Evolutionary conservation across 2,329 filamentous ascomycete genomes (phyloP), one percentile per base, ranked within the genome.

Genomic region (Cryphonectria japonica): DNA sequence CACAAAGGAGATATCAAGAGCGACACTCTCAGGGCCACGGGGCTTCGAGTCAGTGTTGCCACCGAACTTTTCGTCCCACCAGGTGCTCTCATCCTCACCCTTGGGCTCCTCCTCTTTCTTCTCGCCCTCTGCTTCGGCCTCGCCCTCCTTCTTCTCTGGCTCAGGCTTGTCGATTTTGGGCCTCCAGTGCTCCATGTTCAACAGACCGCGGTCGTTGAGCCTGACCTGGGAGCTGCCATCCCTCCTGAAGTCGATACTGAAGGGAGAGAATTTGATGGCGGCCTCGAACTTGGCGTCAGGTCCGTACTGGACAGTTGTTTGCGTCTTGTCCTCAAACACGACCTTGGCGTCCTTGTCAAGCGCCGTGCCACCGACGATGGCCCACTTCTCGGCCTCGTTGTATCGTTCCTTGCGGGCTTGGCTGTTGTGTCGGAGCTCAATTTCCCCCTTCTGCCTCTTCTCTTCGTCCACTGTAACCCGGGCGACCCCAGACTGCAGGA

Each of bases 21-120:
- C 94, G 61, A 99, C 86, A 78, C 95, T 96, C 82, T 99, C 96
- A 0, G 96, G 96, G 1, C 96, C 96, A 77, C 91, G 90, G n/a
- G 96, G 95, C 82, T 99, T 99, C 6, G 91, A 89, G 80, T 99
- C 96, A 0, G 95, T 98, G 80, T 96, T 97, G 73, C 95, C 95
- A 74, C 95, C 95, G 80, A 99, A 99, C 0, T 88, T 89, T 83
- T 99, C 96, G 8, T 99, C 96, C 96, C 96, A 99, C 94, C 94
- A 98, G 3, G 95, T 98, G 82, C 91, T 92, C 79, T 98, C 93
- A 75, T 96, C 93, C 74, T 92, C 89, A 19, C 85, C 86, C 14
- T 81, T 72, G 43, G 80, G 78, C 60, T 81, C 78, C 66, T 83
- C 81, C 50, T 77, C 75, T 52, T 75, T 74, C 46, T 62, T 59